Conservation (phyloP, 2,329 filamentous ascomycete species). For the Pseudogymnoascus sp. region DNA sequence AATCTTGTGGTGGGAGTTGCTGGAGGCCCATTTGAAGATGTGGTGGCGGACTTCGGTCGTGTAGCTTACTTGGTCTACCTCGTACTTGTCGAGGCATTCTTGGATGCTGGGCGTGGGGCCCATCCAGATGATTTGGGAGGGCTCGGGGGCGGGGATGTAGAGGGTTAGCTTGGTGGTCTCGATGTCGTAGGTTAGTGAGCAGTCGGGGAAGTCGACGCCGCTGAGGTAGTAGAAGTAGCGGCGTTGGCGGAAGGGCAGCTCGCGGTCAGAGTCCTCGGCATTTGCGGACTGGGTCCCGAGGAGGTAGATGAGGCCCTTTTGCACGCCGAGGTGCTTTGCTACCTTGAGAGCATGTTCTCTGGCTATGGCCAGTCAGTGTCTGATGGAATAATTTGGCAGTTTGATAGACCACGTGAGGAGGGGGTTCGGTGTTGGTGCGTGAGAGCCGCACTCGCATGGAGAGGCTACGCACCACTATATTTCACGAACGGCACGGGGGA, state of each 20-base stretch:
- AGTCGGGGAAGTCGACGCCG: slow-evolving; percentile 45
- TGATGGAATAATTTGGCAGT: background rate
- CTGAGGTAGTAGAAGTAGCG: slow-evolving; percentile 55
- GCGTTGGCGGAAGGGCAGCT: slow-evolving; percentile 46
- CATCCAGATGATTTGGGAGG: slow-evolving; percentile 52
- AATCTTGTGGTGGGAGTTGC: slow-evolving; percentile 30
- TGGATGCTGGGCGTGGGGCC: slow-evolving; percentile 51
- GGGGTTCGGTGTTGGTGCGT: background rate
- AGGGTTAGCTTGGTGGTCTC: slow-evolving; percentile 54
- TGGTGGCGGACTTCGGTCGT: slow-evolving; percentile 43
- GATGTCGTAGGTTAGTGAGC: slow-evolving; percentile 49
- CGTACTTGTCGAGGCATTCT: slow-evolving; percentile 52
- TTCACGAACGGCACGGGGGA: background rate
- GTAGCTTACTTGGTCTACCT: slow-evolving; percentile 64
- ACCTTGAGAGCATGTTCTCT: slow-evolving; percentile 41
- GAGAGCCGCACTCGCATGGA: background rate
- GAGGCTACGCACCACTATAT: background rate
- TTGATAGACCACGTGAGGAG: background rate
- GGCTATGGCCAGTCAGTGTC: slow-evolving; percentile 26
- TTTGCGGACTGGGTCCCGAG: slow-evolving; percentile 40
- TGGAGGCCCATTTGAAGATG: slow-evolving; percentile 23
- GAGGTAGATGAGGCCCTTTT: slow-evolving; percentile 47
- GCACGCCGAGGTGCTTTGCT: slow-evolving; percentile 33
- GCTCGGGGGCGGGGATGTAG: slow-evolving; percentile 60
- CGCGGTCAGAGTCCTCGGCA: slow-evolving; percentile 51